phyloP scores from a whole-genome alignment of 345 rosid species.

The Acer negundo region DNA sequence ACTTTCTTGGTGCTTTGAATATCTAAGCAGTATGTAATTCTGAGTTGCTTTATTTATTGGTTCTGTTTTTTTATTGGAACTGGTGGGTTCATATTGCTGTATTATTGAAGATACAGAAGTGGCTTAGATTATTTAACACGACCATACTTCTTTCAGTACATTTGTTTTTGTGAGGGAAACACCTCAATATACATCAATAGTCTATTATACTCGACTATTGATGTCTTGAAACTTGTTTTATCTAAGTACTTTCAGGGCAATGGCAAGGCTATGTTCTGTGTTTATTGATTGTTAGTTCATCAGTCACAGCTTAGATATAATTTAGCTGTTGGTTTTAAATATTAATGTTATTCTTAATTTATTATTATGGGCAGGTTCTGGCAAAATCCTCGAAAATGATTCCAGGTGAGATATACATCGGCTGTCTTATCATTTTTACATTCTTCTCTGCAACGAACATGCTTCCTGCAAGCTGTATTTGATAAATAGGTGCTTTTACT shows the following conservation, averaged over 20 bases:
- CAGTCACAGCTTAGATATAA: not conserved
- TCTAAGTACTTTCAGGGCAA: not conserved
- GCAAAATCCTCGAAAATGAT: constrained; percentile 98
- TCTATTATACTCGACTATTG: too few relatives aligned
- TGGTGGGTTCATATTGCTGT: not conserved
- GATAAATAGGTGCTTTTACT: too few relatives aligned
- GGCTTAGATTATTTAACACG: not conserved
- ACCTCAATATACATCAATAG: too few relatives aligned
- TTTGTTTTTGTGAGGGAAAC: not conserved
- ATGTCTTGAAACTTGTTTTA: not conserved
- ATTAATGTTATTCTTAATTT: constrained; percentile 20
- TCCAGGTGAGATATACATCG: constrained; percentile 56
- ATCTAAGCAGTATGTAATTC: not conserved
- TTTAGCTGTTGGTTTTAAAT: not conserved
- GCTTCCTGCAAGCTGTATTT: not conserved
- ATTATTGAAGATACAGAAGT: not conserved
- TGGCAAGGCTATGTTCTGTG: not conserved
- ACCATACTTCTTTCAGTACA: not conserved
- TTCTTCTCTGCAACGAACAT: not conserved
- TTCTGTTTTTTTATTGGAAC: not conserved
- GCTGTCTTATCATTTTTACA: not conserved
- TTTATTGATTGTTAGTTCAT: not conserved
- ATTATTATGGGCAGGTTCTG: constrained; percentile 63
- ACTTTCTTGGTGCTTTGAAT: not conserved
- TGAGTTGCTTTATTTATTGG: not conserved